Evolutionary conservation across 352 stramenopile genomes (phyloP), one percentile per base, ranked within the genome.

Genomic region (Globisporangium middletonii): DNA sequence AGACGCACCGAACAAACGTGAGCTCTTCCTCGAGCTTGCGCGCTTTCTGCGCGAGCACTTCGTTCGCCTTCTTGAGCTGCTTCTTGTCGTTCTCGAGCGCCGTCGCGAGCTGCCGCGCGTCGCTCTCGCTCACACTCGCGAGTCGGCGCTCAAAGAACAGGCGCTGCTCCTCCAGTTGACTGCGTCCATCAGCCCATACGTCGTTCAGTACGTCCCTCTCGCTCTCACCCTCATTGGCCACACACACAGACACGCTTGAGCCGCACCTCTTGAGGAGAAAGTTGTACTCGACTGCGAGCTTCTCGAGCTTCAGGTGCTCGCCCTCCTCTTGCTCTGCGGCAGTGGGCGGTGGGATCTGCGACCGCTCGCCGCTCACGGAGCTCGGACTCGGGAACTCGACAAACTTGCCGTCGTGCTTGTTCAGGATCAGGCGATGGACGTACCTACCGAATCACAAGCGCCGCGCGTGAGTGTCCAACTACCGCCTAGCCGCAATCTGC

Each of bases 281-380:
- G 50, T 98, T 98, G 71, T 98, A 98, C 77, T 98, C 94, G 38
- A 89, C 76, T 0, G 94, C 94, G 41, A 98, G 88, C 43, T 96
- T 97, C 65, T 99, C 95, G 12, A 98, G 75, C 72, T 99, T 99
- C 12, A 78, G 74, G 70, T 98, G 94, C 49, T 98, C 79, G 1
- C 86, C 77, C 67, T 97, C 92, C 62, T 97, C 92, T 54, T 97
- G 87, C 60, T 97, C 82, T 8, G 75, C 83, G 7, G 73, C 68
- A 16, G 79, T 89, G 4, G 65, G 66, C 9, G 81, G 82, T 11
- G 81, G 80, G 33, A 75, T 69, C 59, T 88, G 79, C n/a, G 80
- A 89, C 9, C 79, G 72, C 66, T 92, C 73, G 53, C 79, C 73
- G 62, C 83, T 88, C 57, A 69, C 37, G 51, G 72, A 80, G 55